These are phyloP conservation scores for Mimosa pudica DNA, from an alignment of 306 rosid species.

Conservation along the genomic window DNA sequence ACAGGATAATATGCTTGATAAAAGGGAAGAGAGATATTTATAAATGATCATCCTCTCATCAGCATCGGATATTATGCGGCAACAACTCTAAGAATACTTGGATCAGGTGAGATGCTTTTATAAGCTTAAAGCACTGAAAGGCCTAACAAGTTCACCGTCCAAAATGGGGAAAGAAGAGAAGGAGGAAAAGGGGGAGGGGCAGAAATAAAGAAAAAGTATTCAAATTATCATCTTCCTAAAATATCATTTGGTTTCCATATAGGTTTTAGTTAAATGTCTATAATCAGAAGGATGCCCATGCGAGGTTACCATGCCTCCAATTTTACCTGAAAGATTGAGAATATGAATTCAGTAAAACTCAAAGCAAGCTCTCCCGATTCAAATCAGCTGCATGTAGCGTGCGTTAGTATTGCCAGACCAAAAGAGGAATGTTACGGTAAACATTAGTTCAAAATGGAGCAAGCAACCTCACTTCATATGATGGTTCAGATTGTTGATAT, in stretches of 20 bases:
- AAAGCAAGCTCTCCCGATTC: conserved; percentile 26
- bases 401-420: conserved; percentile 28
- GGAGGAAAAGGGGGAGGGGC: background rate
- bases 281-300: conserved; percentile 33
- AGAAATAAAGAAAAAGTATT: background rate
- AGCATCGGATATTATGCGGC: conserved; percentile 3
- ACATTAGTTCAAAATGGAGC: conserved; percentile 33
- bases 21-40: no score
- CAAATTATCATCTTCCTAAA: conserved; percentile 17
- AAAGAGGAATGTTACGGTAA: conserved; percentile 19
- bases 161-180: background rate
- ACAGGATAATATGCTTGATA: no score
- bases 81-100: conserved; percentile 7
- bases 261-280: conserved; percentile 16
- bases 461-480: conserved; percentile 37
- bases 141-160: background rate
- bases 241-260: conserved; percentile 17
- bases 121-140: conserved; percentile 1
- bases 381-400: conserved; percentile 22
- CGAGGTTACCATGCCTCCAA: conserved; percentile 34
- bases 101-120: background rate
- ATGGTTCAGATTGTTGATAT: background rate
- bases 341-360: conserved; percentile 28
- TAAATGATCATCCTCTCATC: background rate
- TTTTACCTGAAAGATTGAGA: conserved; percentile 34